These are phyloP conservation scores for Ceratorhiza oryzae-sativae DNA, from an alignment of 1,284 basidiomycete species.

Conservation along the genomic window DNA sequence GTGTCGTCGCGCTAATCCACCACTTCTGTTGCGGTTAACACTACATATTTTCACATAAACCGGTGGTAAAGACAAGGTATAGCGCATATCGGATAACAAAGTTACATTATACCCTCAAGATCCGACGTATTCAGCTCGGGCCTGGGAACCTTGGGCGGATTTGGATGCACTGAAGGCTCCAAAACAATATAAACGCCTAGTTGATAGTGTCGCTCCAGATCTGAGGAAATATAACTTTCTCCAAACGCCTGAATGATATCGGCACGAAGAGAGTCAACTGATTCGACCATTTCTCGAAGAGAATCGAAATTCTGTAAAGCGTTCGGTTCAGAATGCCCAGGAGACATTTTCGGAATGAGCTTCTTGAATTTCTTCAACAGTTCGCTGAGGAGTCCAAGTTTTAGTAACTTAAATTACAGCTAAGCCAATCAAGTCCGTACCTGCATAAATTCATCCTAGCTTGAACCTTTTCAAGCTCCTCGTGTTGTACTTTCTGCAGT, in stretches of 20 bases:
- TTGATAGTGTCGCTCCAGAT: conserved; percentile 11
- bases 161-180: neutral
- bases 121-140: conserved; percentile 22
- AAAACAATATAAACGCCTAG: conserved; percentile 1
- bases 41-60: neutral
- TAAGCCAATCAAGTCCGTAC: neutral
- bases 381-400: neutral
- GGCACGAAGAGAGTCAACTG: neutral
- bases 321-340: neutral
- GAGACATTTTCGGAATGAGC: neutral
- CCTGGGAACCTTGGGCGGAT: neutral
- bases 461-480: conserved; percentile 22
- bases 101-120: neutral
- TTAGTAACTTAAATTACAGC: neutral
- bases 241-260: conserved; percentile 8
- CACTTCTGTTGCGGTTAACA: too few relatives aligned
- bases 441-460: conserved; percentile 13
- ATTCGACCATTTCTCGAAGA: conserved; percentile 5
- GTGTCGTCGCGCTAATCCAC: too few relatives aligned
- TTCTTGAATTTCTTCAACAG: neutral
- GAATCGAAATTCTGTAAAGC: neutral
- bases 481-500: conserved; percentile 15
- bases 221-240: neutral
- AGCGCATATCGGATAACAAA: conserved; percentile 50
- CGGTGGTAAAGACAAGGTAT: neutral